phyloP scores from a whole-genome alignment of 768 basidiomycete species.

The Guyanaporus albipodus region DNA sequence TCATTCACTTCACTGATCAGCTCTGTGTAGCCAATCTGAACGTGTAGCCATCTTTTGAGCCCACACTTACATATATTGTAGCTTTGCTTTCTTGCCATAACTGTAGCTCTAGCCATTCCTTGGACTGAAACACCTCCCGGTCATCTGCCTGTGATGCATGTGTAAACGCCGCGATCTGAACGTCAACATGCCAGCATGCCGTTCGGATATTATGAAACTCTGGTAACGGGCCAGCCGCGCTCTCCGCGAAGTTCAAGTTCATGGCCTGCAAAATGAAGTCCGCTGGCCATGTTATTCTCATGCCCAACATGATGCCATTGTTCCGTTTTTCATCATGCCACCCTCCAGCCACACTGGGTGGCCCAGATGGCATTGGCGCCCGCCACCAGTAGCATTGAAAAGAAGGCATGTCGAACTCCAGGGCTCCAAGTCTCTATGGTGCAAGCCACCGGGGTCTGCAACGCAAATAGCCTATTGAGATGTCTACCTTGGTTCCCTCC shows the following conservation, averaged over 20 bases:
- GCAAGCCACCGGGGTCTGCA: neutral
- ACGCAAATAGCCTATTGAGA: no score
- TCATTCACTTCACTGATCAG: conserved; percentile 8
- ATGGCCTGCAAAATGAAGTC: no score
- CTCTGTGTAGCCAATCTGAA: conserved; percentile 22
- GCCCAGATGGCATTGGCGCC: no score
- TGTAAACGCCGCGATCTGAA: neutral
- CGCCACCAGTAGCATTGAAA: no score
- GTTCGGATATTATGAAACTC: neutral
- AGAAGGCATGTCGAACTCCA: no score
- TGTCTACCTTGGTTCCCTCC: neutral
- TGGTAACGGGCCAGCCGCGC: neutral
- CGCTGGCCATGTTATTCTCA: no score
- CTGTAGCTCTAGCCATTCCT: conserved; percentile 24
- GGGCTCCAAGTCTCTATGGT: no score
- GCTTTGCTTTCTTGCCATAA: conserved; percentile 5
- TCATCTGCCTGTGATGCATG: neutral
- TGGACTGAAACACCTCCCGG: conserved; percentile 3
- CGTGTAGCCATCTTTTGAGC: conserved; percentile 23
- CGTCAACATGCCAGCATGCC: neutral
- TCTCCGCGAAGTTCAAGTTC: neutral
- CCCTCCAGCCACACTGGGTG: no score
- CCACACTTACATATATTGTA: conserved; percentile 22
- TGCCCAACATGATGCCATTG: no score
- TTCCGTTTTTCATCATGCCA: no score